phyloP scores from a whole-genome alignment of 495 filamentous ascomycete species.

The Neurospora pannonica region DNA sequence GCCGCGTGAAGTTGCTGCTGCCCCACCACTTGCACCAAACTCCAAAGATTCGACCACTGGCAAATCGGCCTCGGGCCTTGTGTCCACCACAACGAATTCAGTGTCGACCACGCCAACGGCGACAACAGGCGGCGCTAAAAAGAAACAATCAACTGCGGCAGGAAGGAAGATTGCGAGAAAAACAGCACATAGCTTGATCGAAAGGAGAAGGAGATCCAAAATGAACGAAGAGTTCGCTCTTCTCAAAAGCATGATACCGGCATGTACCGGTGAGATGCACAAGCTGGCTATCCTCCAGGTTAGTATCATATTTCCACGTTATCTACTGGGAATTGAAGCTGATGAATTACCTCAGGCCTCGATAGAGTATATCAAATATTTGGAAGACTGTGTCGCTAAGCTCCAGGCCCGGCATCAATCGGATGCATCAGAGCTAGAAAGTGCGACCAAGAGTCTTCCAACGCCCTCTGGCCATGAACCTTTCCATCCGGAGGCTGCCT shows the following conservation, averaged over 20 bases:
- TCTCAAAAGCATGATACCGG: slow-evolving; percentile 91
- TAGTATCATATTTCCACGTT: slow-evolving; percentile 16
- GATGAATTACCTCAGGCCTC: slow-evolving; percentile 52
- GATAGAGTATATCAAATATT: slow-evolving; percentile 93
- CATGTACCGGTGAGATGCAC: slow-evolving; percentile 91
- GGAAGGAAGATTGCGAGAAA: slow-evolving; percentile 90
- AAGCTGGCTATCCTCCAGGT: slow-evolving; percentile 96
- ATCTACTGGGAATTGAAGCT: slow-evolving; percentile 1
- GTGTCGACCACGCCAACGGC: slow-evolving; percentile 23
- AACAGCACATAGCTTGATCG: slow-evolving; percentile 92
- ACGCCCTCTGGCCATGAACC: slow-evolving; percentile 15
- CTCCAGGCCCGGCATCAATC: slow-evolving; percentile 53
- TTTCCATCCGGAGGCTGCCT: slow-evolving; percentile 15
- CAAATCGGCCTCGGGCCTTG: background rate
- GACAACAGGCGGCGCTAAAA: slow-evolving; percentile 43
- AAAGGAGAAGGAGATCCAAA: slow-evolving; percentile 81
- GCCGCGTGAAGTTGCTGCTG: slow-evolving; percentile 39
- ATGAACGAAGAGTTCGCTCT: slow-evolving; percentile 99
- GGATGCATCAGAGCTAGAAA: slow-evolving; percentile 6
- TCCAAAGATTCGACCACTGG: slow-evolving; percentile 2
- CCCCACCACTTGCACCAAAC: slow-evolving; percentile 9
- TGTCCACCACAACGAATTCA: slow-evolving; percentile 5
- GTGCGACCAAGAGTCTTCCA: slow-evolving; percentile 12
- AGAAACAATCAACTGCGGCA: slow-evolving; percentile 63
- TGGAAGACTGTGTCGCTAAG: slow-evolving; percentile 79